Evolutionary conservation across 495 filamentous ascomycete species (phyloP), one percentile per base, ranked within the genome.

Genomic region (Penicillium simplicissimum): DNA sequence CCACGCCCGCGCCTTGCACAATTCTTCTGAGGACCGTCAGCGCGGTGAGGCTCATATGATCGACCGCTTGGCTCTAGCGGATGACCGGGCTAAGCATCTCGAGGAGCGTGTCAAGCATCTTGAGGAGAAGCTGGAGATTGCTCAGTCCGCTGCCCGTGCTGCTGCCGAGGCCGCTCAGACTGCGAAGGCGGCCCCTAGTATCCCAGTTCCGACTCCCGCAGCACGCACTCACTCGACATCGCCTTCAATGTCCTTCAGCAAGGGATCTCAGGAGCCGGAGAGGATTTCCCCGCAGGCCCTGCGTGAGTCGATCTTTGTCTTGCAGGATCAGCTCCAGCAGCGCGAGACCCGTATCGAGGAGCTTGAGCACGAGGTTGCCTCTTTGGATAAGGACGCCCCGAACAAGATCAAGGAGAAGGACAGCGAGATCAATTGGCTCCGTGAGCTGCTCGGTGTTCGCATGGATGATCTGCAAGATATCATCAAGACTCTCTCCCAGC

Each of bases 281-380:
- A 95, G 90, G 80, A 90, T 96, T 55, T 96, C 92, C 14, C 91
- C 93, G 7, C 92, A 97, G 73, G 95, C 95, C 11, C 84, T 98
- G 37, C 89, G 95, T 25, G 96, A 98, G 74, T 96, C 94, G 8
- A 96, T 98, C 68, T 82, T 96, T 69, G 95, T 97, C 21, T 84
- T 98, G 31, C 96, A 98, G 72, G 93, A 96, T 71, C 95, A 98
- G 69, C 85, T 98, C 47, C 94, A 97, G 68, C 91, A 94, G 68
- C 93, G 95, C 57, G 95, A 98, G 75, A 82, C 85, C 21, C 85
- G 84, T 25, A 96, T 98, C 67, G 95, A 98, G 67, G 83, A 86
- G 58, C 89, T 98, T 17, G 91, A 96, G 75, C 83, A 86, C 45
- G 80, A 87, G 53, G 75, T 92, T 23, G 74, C 86, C 9, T 76